Percentiles rank a stretch among this genome's conserved stretches.
Conservation (phyloP, 345 rosid genomes). For the Euphorbia tirucalli region DNA sequence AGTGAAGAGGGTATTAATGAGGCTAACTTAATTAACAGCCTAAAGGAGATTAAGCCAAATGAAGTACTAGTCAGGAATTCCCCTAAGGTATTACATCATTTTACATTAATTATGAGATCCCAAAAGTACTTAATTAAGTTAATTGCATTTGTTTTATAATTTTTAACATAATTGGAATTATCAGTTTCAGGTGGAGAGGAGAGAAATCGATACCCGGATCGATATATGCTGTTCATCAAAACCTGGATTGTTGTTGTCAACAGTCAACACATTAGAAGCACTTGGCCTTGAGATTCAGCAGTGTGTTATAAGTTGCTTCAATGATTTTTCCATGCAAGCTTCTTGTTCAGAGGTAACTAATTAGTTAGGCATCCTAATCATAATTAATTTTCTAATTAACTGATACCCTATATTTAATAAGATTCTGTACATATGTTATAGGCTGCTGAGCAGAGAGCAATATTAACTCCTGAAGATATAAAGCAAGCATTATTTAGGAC, state of each 20-base stretch:
- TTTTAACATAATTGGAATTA: not conserved
- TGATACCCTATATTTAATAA: not conserved
- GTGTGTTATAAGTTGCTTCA: constrained; percentile 85
- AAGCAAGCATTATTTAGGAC: constrained; percentile 81
- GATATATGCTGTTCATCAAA: constrained; percentile 75
- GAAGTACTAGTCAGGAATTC: constrained; percentile 69
- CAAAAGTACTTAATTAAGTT: not conserved
- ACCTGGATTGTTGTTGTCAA: constrained; percentile 78
- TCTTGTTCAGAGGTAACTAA: constrained; percentile 75
- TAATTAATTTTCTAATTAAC: not conserved
- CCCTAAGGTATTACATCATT: constrained; percentile 62
- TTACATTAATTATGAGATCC: not conserved
- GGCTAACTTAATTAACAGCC: constrained; percentile 29
- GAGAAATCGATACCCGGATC: constrained; percentile 54
- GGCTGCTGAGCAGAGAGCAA: constrained; percentile 48
- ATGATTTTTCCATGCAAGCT: constrained; percentile 88
- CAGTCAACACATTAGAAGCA: constrained; percentile 78
- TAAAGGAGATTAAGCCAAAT: constrained; percentile 50
- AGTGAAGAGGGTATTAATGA: constrained; percentile 35
- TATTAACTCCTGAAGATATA: constrained; percentile 63
- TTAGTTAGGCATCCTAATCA: not conserved
- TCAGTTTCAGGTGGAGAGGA: constrained; percentile 74
- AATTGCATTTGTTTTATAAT: not conserved
- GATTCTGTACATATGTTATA: not conserved
- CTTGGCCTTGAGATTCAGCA: constrained; percentile 88